Evolutionary conservation across 192 early-diverging fungal species (phyloP), one percentile per base, ranked within the genome.

Genomic region (Radiomyces spectabilis): DNA sequence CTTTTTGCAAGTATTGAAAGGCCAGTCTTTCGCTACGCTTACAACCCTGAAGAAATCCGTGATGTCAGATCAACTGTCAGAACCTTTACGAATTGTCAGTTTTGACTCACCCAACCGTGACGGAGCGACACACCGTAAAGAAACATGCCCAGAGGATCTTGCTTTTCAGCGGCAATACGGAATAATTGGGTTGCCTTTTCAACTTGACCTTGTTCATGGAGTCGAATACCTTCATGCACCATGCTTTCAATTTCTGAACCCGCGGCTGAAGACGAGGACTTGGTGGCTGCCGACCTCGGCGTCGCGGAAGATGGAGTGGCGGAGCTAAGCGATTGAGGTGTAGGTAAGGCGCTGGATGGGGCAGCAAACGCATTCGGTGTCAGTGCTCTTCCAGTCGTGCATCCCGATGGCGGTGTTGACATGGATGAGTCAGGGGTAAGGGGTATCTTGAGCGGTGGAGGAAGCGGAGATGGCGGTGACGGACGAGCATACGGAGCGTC

Each of bases 71-170:
- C n/a, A n/a, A n/a, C n/a, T n/a, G n/a, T n/a, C n/a, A n/a, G n/a
- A n/a, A n/a, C n/a, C n/a, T n/a, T n/a, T n/a, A n/a, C n/a, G n/a
- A n/a, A n/a, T n/a, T n/a, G n/a, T n/a, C n/a, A n/a, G 19, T 44
- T 46, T 56, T 30, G 5, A 61, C 81, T 86, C 19, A 85, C 79
- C 88, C 88, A 91, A 24, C 88, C 88, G 57, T 91, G 88, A 10
- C 88, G 72, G 2, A 88, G 62, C 6, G 88, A 86, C 16, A 91
- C 67, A 13, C 86, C 88, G 57, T 85, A 88, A 57, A 91, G 76
- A 55, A 91, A 81, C 77, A 87, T 81, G 18, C 88, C 86, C 3
- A 91, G 64, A 3, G 86, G 86, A 49, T 72, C 80, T 31, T 81
- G 68, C 45, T 69, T 67, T 21, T 80, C 72, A 13, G 88, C 85